Conservation (phyloP, 805 yeast genomes). For the Debaryomyces castellii region DNA sequence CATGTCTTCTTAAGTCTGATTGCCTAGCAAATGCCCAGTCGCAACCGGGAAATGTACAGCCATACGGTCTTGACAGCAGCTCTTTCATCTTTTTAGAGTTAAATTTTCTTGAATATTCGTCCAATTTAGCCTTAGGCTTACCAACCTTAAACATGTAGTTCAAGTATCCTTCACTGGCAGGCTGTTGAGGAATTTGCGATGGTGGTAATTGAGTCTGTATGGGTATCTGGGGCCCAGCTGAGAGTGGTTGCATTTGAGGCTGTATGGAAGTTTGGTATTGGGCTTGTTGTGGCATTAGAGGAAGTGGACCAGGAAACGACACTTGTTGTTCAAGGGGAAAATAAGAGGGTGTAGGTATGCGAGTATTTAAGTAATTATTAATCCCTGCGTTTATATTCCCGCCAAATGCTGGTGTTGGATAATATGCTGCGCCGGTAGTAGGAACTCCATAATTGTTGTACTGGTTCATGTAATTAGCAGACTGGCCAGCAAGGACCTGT, state of each 20-base stretch:
- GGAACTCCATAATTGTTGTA: neutral
- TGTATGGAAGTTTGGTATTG: neutral
- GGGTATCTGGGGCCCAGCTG: neutral
- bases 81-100: conserved; percentile 7
- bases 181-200: conserved; percentile 4
- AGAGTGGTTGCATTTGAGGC: neutral
- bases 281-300: conserved; percentile 1
- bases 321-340: conserved; percentile 3
- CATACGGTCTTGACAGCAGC: conserved; percentile 30
- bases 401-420: neutral
- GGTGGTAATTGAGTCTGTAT: neutral
- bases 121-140: conserved; percentile 11
- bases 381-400: neutral
- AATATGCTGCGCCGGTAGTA: neutral
- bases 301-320: neutral
- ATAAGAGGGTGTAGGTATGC: conserved; percentile 5
- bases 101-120: conserved; percentile 8
- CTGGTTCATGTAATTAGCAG: neutral
- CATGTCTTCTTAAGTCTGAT: conserved; percentile 67
- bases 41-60: conserved; percentile 47
- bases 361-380: conserved; percentile 5
- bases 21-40: conserved; percentile 70
- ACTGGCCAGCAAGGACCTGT: neutral
- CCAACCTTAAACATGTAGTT: conserved; percentile 9
- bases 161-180: neutral